These are phyloP conservation scores for Trichophyton benhamiae DNA, from an alignment of 2,329 filamentous ascomycete genomes.

Conservation along the genomic window DNA sequence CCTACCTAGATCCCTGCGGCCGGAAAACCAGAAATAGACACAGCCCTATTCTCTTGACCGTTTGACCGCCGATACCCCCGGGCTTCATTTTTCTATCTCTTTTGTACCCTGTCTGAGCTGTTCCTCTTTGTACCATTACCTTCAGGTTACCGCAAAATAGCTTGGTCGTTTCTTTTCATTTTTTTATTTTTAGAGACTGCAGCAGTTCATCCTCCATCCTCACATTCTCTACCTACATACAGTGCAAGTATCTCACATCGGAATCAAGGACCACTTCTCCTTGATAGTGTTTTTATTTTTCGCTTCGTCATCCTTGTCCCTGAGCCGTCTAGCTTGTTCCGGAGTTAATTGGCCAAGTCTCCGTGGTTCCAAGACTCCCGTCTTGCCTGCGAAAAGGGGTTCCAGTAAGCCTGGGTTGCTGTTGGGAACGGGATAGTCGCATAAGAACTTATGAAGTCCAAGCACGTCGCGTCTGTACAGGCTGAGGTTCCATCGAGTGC, in stretches of 20 bases:
- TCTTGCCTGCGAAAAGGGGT: background rate
- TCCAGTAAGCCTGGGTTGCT: background rate
- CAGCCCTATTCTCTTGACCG: background rate
- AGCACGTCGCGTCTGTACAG: background rate
- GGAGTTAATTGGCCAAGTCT: background rate
- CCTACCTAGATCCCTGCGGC: slow-evolving; percentile 53
- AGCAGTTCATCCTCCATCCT: background rate
- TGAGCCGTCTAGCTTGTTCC: background rate
- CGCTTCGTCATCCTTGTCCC: background rate
- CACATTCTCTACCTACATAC: too few species aligned
- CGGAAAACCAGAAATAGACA: slow-evolving; percentile 67
- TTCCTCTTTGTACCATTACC: background rate
- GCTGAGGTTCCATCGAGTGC: background rate
- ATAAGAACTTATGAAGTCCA: background rate
- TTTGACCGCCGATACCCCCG: background rate
- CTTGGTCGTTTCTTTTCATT: background rate
- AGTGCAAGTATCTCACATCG: too few species aligned
- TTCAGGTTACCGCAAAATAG: too few species aligned
- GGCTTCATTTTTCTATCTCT: background rate
- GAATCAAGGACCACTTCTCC: background rate
- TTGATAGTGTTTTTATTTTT: background rate
- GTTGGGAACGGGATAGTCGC: background rate
- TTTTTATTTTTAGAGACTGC: background rate
- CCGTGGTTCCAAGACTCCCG: background rate
- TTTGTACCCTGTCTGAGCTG: background rate